Conservation (phyloP, 1,284 basidiomycete species). For the Ceratorhiza oryzae-sativae region DNA sequence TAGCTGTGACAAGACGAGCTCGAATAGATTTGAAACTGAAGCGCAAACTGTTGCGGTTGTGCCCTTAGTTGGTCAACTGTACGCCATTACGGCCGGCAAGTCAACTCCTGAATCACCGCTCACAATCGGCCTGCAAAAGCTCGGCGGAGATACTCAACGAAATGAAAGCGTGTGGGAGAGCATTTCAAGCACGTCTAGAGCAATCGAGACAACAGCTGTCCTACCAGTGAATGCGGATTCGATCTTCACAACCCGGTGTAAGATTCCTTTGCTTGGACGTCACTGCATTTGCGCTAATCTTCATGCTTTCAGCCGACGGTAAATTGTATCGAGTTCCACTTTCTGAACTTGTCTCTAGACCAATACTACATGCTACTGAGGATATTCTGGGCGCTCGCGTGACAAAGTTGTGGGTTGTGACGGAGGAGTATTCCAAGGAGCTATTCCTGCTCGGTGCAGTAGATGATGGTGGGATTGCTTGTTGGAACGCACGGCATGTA, state of each 20-base stretch:
- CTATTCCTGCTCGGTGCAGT: constrained; percentile 70
- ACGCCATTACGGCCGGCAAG: background rate
- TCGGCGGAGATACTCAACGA: background rate
- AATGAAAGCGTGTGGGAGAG: constrained; percentile 10
- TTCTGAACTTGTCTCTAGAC: constrained; percentile 46
- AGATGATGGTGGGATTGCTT: constrained; percentile 74
- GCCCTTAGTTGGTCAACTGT: constrained; percentile 25
- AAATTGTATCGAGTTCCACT: constrained; percentile 53
- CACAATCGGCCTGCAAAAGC: background rate
- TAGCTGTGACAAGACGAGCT: constrained; percentile 18
- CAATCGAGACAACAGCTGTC: constrained; percentile 13
- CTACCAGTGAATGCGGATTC: constrained; percentile 20
- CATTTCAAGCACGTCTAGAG: background rate
- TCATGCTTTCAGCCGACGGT: constrained; percentile 35
- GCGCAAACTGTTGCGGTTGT: background rate
- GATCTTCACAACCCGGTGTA: constrained; percentile 21
- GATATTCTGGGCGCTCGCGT: constrained; percentile 59
- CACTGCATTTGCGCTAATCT: background rate
- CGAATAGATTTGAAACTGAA: background rate
- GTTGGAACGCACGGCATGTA: constrained; percentile 70
- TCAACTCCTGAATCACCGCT: constrained; percentile 11
- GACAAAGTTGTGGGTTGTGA: constrained; percentile 60
- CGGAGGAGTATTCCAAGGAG: constrained; percentile 64
- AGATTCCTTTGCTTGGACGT: background rate
- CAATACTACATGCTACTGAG: constrained; percentile 52